A percentile compares a stretch with the other conserved stretches of the same genome.
Evolutionary conservation across 768 basidiomycete genomes (phyloP).

Genomic region (Serendipita sp.): DNA sequence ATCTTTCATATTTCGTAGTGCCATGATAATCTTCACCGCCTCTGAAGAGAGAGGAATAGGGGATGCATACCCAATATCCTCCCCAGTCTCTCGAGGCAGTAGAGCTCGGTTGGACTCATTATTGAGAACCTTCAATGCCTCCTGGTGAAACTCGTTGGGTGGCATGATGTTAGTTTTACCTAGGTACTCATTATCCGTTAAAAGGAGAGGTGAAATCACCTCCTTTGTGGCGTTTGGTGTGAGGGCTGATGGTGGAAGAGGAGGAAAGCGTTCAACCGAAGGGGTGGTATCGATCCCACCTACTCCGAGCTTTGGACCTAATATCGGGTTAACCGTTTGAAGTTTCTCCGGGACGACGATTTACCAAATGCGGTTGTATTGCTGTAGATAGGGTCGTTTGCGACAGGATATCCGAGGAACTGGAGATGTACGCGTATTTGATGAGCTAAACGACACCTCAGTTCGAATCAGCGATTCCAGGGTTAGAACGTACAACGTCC

Average conservation of each 20-base stretch:
- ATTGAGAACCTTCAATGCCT: constrained; percentile 6
- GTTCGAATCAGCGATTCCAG: background rate
- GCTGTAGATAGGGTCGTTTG: constrained; percentile 89
- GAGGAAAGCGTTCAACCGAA: constrained; percentile 45
- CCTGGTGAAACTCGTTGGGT: constrained; percentile 2
- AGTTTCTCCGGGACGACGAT: background rate
- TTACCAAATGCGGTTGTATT: constrained; percentile 27
- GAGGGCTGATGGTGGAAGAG: constrained; percentile 31
- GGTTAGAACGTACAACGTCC: constrained; percentile 58
- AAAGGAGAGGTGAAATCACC: constrained; percentile 9
- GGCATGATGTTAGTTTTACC: background rate
- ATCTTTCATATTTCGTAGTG: constrained; percentile 74
- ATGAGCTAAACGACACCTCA: constrained; percentile 43
- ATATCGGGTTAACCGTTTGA: background rate
- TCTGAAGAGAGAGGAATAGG: constrained; percentile 63
- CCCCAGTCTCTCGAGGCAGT: constrained; percentile 69
- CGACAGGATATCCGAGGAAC: constrained; percentile 82
- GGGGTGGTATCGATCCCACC: constrained; percentile 69
- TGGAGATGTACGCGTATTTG: constrained; percentile 96
- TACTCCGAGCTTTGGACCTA: constrained; percentile 49
- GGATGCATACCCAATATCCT: constrained; percentile 77
- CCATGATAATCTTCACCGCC: constrained; percentile 62
- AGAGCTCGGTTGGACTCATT: constrained; percentile 14
- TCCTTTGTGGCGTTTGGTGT: constrained; percentile 8
- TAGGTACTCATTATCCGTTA: background rate